These are phyloP conservation scores for Cladosporium sp. DNA, from an alignment of 2,329 filamentous ascomycete genomes.

Conservation along the genomic window DNA sequence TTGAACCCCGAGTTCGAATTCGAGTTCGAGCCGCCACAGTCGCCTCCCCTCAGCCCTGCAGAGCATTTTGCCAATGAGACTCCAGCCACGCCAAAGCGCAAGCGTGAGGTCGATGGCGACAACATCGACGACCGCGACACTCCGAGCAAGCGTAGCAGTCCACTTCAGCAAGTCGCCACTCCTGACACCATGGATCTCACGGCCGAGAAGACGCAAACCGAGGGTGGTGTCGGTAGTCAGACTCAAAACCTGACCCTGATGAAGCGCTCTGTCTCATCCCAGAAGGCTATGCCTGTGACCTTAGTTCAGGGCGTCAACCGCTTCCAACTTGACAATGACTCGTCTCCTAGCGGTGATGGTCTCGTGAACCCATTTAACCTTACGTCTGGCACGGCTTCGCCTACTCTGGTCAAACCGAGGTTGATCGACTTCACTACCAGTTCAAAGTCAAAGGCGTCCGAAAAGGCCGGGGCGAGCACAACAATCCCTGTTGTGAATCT, in stretches of 20 bases:
- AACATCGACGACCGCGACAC: background rate
- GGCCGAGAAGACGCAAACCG: background rate
- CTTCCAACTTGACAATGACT: background rate
- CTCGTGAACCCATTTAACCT: background rate
- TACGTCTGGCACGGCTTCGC: background rate
- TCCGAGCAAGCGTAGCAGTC: background rate
- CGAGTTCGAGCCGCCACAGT: background rate
- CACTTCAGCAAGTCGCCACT: background rate
- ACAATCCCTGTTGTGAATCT: background rate
- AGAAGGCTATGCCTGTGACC: background rate
- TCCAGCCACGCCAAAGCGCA: constrained; percentile 2
- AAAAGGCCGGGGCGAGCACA: background rate
- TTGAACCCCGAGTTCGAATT: background rate
- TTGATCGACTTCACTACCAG: background rate
- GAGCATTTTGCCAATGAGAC: background rate
- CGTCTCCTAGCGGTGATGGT: background rate
- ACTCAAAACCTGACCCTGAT: background rate
- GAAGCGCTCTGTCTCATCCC: background rate
- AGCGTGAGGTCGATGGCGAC: background rate
- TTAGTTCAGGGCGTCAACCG: background rate
- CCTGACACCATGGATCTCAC: background rate
- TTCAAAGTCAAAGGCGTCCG: background rate
- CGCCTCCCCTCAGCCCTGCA: background rate
- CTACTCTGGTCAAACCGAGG: background rate
- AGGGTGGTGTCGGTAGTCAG: background rate